These are phyloP conservation scores for Pinus taeda DNA, from an alignment of 75 land plant species.

Conservation along the genomic window DNA sequence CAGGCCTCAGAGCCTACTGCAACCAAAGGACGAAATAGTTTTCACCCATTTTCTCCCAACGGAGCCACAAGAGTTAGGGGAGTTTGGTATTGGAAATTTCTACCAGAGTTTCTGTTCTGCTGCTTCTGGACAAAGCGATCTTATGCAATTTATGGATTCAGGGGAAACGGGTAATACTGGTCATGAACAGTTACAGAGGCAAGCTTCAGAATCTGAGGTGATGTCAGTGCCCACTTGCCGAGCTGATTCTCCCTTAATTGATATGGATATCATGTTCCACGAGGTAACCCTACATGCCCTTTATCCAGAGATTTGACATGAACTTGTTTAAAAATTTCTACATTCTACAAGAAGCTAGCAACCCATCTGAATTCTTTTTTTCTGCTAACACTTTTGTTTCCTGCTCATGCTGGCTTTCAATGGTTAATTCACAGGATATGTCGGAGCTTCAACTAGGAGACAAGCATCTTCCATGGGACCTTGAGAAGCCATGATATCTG, in stretches of 20 bases:
- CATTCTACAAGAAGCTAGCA: background rate
- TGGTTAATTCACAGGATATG: background rate
- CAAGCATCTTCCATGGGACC: background rate
- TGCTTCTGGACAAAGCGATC: background rate
- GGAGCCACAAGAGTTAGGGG: background rate
- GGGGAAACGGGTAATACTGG: background rate
- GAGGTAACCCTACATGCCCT: background rate
- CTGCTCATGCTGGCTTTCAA: background rate
- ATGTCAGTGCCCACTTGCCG: constrained; percentile 31
- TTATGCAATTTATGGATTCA: background rate
- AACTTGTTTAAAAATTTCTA: background rate
- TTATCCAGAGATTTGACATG: background rate
- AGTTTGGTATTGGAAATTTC: background rate
- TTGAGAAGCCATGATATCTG: background rate
- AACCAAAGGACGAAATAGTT: background rate
- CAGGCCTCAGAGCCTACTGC: background rate
- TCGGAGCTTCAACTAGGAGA: background rate
- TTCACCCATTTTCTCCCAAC: background rate
- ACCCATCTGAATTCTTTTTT: background rate
- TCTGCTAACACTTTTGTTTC: constrained; percentile 1
- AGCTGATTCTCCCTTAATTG: constrained; percentile 11
- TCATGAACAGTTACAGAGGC: background rate
- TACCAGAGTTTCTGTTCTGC: background rate
- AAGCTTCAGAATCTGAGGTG: constrained; percentile 25
- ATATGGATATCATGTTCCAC: constrained; percentile 5